Evolutionary conservation across 1,284 basidiomycete species (phyloP), one percentile per base, ranked within the genome.

Genomic region (Lentinula novae-zelandiae): DNA sequence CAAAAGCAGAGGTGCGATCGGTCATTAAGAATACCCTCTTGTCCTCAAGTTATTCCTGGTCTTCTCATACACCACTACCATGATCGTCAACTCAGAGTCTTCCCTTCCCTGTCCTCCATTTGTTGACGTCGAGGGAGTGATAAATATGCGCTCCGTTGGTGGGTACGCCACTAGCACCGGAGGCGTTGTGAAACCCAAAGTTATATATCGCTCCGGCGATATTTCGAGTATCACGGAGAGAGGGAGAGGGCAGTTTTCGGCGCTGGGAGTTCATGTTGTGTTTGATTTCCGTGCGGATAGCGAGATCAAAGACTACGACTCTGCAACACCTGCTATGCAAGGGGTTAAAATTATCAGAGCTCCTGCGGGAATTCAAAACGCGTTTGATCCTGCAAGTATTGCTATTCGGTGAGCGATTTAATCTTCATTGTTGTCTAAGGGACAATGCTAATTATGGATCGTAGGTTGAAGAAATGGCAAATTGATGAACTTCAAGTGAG

Each of bases 161-260:
- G 72, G 70, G 20, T 71, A 70, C 62, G 42, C 64, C 39, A 52
- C 65, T 4, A 33, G 53, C 33, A 40, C 57, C 6, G 53, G 61
- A 10, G 58, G 62, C 42, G 27, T 56, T 39, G 66, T 75, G 57
- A 76, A 74, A 64, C 71, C 74, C 2, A 64, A 66, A 3, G 60
- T 70, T 49, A 64, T 79, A 53, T 80, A 74, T 62, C 78, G 78
- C 53, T 76, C 75, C 17, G 78, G 73, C 12, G 78, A 79, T 64
- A 67, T 74, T 5, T 69, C 73, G 5, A 67, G 66, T 42, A 74
- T 80, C 58, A 77, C 76, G 12, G 67, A 71, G 3, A 57, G 54
- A 13, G 79, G 79, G 10, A 72, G 71, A 62, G 64, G 69, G 48
- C 70, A 75, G 63, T 70, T 80, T 20, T 67, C 65, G 20, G 69